These are phyloP conservation scores for Beta macrorhiza DNA, from an alignment of 179 eudicot genomes.

Conservation along the genomic window DNA sequence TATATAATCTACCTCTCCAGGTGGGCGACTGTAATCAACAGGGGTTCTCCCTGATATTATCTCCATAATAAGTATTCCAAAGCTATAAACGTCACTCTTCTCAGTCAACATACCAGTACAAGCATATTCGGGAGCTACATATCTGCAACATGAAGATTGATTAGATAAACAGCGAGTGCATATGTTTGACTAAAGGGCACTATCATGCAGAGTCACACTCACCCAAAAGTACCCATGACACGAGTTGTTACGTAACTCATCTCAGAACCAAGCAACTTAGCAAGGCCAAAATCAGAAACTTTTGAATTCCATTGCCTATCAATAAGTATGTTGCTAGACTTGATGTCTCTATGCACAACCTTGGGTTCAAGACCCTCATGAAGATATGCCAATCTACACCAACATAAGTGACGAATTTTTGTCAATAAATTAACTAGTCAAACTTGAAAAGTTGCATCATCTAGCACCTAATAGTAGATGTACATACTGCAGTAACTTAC, in stretches of 20 bases:
- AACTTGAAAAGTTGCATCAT: background rate
- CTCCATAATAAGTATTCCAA: constrained; percentile 75
- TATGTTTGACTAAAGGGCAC: background rate
- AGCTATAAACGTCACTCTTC: constrained; percentile 66
- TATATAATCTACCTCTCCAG: constrained; percentile 51
- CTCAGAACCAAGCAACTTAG: constrained; percentile 63
- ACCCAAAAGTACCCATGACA: constrained; percentile 84
- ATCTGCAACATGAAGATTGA: constrained; percentile 34
- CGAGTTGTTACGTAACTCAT: constrained; percentile 70
- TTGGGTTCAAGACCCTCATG: constrained; percentile 81
- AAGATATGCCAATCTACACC: constrained; percentile 62
- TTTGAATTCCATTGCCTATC: constrained; percentile 63
- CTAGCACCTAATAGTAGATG: background rate
- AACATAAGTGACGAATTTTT: constrained; percentile 9
- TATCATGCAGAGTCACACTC: constrained; percentile 18
- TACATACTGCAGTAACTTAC: constrained; percentile 32
- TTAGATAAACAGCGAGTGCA: constrained; percentile 8
- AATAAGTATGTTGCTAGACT: constrained; percentile 68
- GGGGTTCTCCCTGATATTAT: constrained; percentile 65
- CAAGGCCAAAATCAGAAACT: constrained; percentile 73
- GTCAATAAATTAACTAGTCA: constrained; percentile 6
- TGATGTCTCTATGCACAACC: constrained; percentile 70
- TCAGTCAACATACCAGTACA: constrained; percentile 73
- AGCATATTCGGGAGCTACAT: constrained; percentile 78
- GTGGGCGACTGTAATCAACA: constrained; percentile 62